A percentile compares a stretch with the other conserved stretches of the same genome.
These are phyloP conservation scores for Ophiorrhiza pumila DNA, from an alignment of 257 asterid species.

Conservation along the genomic window DNA sequence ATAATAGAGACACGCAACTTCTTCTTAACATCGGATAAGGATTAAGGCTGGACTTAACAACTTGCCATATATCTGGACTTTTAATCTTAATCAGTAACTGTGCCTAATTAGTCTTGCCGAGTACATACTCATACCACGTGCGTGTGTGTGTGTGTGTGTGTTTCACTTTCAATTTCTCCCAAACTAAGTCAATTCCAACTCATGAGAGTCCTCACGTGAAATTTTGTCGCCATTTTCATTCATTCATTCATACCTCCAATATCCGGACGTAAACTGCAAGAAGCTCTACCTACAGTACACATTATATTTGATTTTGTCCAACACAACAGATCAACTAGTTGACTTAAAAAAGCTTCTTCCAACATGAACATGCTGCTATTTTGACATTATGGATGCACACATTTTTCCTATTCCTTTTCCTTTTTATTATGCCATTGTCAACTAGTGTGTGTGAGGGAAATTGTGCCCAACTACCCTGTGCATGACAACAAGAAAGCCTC, in stretches of 20 bases:
- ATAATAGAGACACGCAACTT: neutral
- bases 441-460: neutral
- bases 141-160: no score
- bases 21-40: constrained; percentile 4
- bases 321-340: no score
- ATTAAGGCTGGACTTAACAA: constrained; percentile 6
- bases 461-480: no score
- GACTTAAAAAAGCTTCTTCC: no score
- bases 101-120: neutral
- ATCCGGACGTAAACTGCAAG: no score
- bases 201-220: neutral
- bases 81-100: neutral
- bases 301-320: no score
- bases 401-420: no score
- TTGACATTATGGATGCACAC: neutral
- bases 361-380: no score
- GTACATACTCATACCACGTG: neutral
- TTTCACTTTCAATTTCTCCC: neutral
- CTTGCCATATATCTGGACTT: constrained; percentile 1
- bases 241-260: neutral
- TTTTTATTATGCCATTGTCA: neutral
- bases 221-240: neutral
- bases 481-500: no score
- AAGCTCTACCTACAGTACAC: no score
- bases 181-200: neutral